phyloP scores from a whole-genome alignment of 352 stramenopile species.

The Pythium plurisporium region DNA sequence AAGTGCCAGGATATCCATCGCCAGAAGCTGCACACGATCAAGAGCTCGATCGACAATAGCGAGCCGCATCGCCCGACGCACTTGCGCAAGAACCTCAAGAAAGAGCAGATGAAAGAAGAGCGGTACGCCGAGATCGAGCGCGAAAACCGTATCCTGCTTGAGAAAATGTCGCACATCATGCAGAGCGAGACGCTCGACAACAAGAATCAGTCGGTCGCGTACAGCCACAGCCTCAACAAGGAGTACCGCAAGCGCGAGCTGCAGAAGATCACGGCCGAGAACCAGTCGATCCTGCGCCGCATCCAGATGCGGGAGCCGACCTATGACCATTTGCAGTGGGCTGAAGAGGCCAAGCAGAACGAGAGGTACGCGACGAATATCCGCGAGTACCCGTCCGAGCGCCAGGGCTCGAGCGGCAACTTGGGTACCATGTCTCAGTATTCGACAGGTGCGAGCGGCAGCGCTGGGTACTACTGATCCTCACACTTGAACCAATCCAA shows the following conservation, averaged over 20 bases:
- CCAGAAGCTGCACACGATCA: slow-evolving; percentile 81
- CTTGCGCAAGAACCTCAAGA: slow-evolving; percentile 94
- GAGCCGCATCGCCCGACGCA: slow-evolving; percentile 90
- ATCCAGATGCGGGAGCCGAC: slow-evolving; percentile 89
- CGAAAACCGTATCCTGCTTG: slow-evolving; percentile 95
- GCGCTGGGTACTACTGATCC: slow-evolving; percentile 22
- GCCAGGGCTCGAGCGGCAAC: slow-evolving; percentile 38
- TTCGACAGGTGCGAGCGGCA: slow-evolving; percentile 36
- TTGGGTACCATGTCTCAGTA: slow-evolving; percentile 56
- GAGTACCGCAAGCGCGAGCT: slow-evolving; percentile 75
- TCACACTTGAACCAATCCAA: neutral
- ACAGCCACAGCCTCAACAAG: slow-evolving; percentile 84
- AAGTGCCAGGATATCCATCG: slow-evolving; percentile 82
- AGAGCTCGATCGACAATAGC: slow-evolving; percentile 94
- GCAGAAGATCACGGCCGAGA: slow-evolving; percentile 84
- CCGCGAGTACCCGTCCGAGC: slow-evolving; percentile 66
- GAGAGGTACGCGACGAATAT: slow-evolving; percentile 87
- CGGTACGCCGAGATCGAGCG: slow-evolving; percentile 93
- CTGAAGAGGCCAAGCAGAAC: slow-evolving; percentile 83
- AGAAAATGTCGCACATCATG: slow-evolving; percentile 98
- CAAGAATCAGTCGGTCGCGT: slow-evolving; percentile 74
- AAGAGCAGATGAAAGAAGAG: slow-evolving; percentile 96
- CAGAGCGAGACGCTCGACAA: slow-evolving; percentile 84
- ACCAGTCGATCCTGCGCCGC: slow-evolving; percentile 82
- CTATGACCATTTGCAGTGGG: slow-evolving; percentile 89